These are phyloP conservation scores for Vicia faba DNA, from an alignment of 306 rosid species.

Conservation along the genomic window DNA sequence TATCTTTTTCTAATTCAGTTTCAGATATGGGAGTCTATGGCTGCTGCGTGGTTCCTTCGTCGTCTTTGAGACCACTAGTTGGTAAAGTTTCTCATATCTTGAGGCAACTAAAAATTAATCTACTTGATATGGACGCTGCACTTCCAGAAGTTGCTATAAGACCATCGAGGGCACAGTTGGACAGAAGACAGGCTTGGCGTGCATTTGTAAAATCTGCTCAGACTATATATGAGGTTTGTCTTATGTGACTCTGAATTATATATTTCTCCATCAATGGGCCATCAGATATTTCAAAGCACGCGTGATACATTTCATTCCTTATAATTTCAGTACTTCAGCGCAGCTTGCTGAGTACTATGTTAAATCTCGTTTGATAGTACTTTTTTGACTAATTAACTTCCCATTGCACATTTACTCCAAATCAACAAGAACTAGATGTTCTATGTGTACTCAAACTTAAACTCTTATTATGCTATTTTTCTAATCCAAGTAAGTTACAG, in stretches of 20 bases:
- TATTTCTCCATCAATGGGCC: constrained; percentile 20
- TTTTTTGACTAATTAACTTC: constrained; percentile 5
- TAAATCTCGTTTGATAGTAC: neutral
- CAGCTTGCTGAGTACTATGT: constrained; percentile 3
- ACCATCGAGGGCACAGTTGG: constrained; percentile 65
- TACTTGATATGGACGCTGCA: constrained; percentile 94
- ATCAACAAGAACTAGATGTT: constrained; percentile 18
- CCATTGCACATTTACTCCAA: constrained; percentile 9
- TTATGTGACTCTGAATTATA: constrained; percentile 20
- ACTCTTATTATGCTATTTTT: constrained; percentile 7
- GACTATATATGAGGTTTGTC: constrained; percentile 83
- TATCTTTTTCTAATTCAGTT: constrained; percentile 45
- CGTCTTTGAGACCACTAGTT: constrained; percentile 79
- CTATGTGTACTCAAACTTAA: constrained; percentile 24
- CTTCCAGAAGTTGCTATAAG: constrained; percentile 74
- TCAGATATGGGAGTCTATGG: constrained; percentile 52
- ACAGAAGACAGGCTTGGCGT: constrained; percentile 95
- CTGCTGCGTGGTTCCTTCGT: constrained; percentile 78
- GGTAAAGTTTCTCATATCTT: constrained; percentile 75
- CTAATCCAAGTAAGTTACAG: constrained; percentile 18
- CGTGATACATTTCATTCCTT: constrained; percentile 5
- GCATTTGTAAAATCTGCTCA: constrained; percentile 81
- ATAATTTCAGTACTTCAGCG: constrained; percentile 29
- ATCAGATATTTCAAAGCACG: neutral
- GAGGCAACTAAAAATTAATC: constrained; percentile 74